These are phyloP conservation scores for Candida chilensis DNA, from an alignment of 805 yeast genomes.

Conservation along the genomic window DNA sequence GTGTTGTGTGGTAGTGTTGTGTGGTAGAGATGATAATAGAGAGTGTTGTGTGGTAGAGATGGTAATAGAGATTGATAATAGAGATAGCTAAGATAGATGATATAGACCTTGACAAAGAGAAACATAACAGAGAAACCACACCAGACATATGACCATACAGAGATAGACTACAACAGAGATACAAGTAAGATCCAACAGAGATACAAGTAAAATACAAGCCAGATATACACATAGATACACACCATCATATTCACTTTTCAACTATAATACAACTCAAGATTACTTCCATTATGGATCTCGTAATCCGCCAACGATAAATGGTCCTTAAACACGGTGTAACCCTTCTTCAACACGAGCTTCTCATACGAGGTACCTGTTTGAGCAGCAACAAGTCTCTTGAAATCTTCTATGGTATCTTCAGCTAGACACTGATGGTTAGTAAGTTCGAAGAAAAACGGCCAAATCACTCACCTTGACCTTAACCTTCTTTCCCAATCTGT, in stretches of 20 bases:
- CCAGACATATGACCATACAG: background rate
- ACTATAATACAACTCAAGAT: conserved; percentile 73
- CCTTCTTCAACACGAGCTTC: conserved; percentile 69
- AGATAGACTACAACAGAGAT: background rate
- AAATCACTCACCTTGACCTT: conserved; percentile 43
- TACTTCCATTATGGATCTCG: conserved; percentile 85
- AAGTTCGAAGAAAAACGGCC: background rate
- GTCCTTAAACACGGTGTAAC: conserved; percentile 76
- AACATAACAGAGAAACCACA: too few relatives aligned
- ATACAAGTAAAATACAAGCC: too few relatives aligned
- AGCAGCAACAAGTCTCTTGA: conserved; percentile 72
- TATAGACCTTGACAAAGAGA: too few relatives aligned
- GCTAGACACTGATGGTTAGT: conserved; percentile 45
- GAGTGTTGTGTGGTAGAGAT: too few relatives aligned
- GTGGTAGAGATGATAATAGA: too few relatives aligned
- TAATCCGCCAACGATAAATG: conserved; percentile 92
- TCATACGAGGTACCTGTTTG: conserved; percentile 74
- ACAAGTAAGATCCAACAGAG: too few relatives aligned
- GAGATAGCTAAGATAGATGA: too few relatives aligned
- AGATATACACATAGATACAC: background rate
- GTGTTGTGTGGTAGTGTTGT: too few relatives aligned
- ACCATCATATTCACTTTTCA: conserved; percentile 10
- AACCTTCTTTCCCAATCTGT: conserved; percentile 80
- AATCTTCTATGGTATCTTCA: conserved; percentile 82
- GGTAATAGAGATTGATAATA: too few relatives aligned